Percentiles rank a stretch among this genome's conserved stretches.
These are phyloP conservation scores for Eragrostis curvula DNA, from an alignment of 176 grass and related monocot species.

Conservation along the genomic window DNA sequence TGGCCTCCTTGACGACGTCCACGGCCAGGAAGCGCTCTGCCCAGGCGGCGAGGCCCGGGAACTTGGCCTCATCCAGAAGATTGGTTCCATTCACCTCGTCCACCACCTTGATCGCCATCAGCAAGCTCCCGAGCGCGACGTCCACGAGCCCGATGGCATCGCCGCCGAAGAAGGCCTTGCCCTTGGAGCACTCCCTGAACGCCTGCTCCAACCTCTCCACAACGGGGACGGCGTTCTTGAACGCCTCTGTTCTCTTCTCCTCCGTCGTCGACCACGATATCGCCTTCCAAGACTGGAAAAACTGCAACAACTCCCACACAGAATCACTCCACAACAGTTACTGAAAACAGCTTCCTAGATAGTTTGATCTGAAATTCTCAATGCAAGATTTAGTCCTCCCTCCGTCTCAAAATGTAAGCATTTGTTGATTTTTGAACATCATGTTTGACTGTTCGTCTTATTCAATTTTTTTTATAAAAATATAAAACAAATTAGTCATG, in stretches of 20 bases:
- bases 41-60: slow-evolving; percentile 49
- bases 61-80: slow-evolving; percentile 47
- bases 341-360: not conserved
- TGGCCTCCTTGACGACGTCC: slow-evolving; percentile 39
- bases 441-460: no score
- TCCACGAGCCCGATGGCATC: slow-evolving; percentile 48
- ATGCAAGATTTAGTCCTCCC: not conserved
- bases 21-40: slow-evolving; percentile 49
- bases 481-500: no score
- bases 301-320: slow-evolving; percentile 26
- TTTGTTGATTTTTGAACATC: no score
- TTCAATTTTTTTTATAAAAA: no score
- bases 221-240: slow-evolving; percentile 18
- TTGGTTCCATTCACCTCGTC: slow-evolving; percentile 42
- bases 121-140: slow-evolving; percentile 46
- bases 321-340: not conserved
- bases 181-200: slow-evolving; percentile 32
- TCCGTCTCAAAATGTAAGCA: no score
- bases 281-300: slow-evolving; percentile 6
- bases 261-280: slow-evolving; percentile 34
- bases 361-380: not conserved
- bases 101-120: slow-evolving; percentile 40
- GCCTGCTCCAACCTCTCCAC: slow-evolving; percentile 51
- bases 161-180: slow-evolving; percentile 54
- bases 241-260: slow-evolving; percentile 43